Percentiles rank a stretch among this genome's conserved stretches.
Evolutionary conservation across 1,139 yeast species (phyloP).

Genomic region (Yamadazyma sp.): DNA sequence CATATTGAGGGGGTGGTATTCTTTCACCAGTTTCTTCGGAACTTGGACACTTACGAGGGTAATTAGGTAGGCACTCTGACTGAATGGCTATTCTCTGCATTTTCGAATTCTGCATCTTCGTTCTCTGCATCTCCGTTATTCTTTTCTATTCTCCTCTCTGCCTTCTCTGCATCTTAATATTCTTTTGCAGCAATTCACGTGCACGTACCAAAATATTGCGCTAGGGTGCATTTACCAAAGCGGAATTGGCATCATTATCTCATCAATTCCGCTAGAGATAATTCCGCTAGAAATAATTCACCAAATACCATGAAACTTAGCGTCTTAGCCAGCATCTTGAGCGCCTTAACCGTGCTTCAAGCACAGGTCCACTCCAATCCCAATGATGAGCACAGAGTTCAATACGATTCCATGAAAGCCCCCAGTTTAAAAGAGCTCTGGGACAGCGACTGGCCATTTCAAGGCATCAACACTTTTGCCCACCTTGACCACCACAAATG

Average conservation of each 20-base stretch:
- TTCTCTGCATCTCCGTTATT: no score
- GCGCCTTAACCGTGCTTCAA: not conserved
- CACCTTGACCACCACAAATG: slow-evolving; percentile 63
- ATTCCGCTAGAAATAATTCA: not conserved
- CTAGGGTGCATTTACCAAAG: no score
- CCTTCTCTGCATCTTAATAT: no score
- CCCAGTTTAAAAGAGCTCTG: slow-evolving; percentile 53
- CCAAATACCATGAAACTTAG: slow-evolving; percentile 3
- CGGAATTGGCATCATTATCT: not conserved
- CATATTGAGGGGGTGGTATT: slow-evolving; percentile 62
- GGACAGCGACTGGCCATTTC: slow-evolving; percentile 68
- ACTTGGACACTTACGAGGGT: slow-evolving; percentile 6
- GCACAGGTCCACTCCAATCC: slow-evolving; percentile 14
- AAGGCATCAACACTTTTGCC: slow-evolving; percentile 73
- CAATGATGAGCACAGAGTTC: slow-evolving; percentile 7
- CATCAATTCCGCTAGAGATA: not conserved
- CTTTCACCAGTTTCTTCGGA: slow-evolving; percentile 43
- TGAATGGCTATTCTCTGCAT: no score
- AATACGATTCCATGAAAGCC: slow-evolving; percentile 12
- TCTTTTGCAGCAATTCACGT: no score
- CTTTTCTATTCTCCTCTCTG: no score
- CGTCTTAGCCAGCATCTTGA: not conserved
- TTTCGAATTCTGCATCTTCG: no score
- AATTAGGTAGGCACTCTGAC: no score
- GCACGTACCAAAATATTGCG: not conserved